Base-by-base conservation (phyloP, 345 rosid species). In the Mallotus nudiflorus region DNA sequence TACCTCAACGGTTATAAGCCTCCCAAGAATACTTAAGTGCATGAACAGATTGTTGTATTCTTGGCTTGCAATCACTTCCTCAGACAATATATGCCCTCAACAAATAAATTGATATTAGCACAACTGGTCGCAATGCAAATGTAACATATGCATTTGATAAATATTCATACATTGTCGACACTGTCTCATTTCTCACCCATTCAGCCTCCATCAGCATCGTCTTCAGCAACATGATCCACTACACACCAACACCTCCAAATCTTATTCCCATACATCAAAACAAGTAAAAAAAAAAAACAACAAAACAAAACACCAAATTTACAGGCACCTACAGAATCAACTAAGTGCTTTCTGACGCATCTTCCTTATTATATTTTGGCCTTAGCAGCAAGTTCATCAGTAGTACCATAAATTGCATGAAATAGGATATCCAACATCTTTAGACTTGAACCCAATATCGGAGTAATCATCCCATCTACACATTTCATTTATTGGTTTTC, bases 301-400 rank as follows among this genome's bases (percentile, higher is more conserved):
- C 12, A 11, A 5, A 25, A 6, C 25, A 25, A 25, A 29, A 14
- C 29, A 57, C 62, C 1, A 31, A 6, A 4, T 57, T n/a, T n/a
- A n/a, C 40, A 57, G 29, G 5, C 18, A 57, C 11, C 20, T 57
- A 40, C n/a, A n/a, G n/a, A n/a, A n/a, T n/a, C n/a, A n/a, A n/a
- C n/a, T n/a, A n/a, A n/a, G n/a, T n/a, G n/a, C 8, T 33, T 57
- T 58, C 33, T 58, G 44, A 58, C 22, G 63, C 63, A 58, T 58
- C 63, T 7, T 33, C 63, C 63, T 58, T 58, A 42, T 31, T 16
- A 16, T 18, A 31, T 33, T 18, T 11, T 6, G 9, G 44, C 63
- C 25, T 58, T 58, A 9, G 16, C 63, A 16, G 63, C 63, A 58
- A 16, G 40, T 5, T 58, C 44, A 58, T 58, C 33, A 6, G 37